phyloP scores from a whole-genome alignment of 345 rosid species.

The Salix purpurea region DNA sequence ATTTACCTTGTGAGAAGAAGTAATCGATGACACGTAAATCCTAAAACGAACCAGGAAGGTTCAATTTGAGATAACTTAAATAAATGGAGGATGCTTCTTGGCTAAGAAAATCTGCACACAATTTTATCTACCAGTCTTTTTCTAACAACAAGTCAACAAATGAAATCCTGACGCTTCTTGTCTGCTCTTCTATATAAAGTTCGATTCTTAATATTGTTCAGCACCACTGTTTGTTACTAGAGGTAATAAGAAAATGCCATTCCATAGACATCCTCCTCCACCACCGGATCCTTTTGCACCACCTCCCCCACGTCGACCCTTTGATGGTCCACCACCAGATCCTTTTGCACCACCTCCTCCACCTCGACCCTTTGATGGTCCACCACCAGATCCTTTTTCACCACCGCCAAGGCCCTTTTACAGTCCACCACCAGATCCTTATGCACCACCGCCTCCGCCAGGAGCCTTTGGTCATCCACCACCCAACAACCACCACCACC shows the following conservation, averaged over 20 bases:
- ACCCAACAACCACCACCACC: slow-evolving; percentile 4
- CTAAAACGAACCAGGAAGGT: neutral
- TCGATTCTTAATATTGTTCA: neutral
- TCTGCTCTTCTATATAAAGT: too few relatives aligned
- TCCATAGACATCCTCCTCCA: slow-evolving; percentile 8
- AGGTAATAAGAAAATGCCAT: neutral
- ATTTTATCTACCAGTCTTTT: neutral
- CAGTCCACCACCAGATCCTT: too few relatives aligned
- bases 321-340: neutral
- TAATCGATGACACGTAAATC: neutral
- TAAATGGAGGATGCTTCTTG: neutral
- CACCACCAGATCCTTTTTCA: slow-evolving; percentile 18
- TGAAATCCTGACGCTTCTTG: neutral
- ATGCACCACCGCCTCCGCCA: slow-evolving; percentile 7
- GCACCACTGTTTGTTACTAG: neutral
- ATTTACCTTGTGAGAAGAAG: neutral
- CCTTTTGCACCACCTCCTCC: slow-evolving; percentile 7
- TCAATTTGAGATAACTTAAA: neutral
- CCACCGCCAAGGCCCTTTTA: slow-evolving; percentile 2
- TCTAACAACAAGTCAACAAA: neutral
- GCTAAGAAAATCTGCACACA: neutral
- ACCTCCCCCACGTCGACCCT: neutral
- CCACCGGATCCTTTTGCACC: slow-evolving; percentile 12
- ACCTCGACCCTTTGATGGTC: neutral
- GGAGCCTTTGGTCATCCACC: neutral